These are phyloP conservation scores for Globisporangium ultimum DNA, from an alignment of 352 stramenopile species.

Conservation along the genomic window DNA sequence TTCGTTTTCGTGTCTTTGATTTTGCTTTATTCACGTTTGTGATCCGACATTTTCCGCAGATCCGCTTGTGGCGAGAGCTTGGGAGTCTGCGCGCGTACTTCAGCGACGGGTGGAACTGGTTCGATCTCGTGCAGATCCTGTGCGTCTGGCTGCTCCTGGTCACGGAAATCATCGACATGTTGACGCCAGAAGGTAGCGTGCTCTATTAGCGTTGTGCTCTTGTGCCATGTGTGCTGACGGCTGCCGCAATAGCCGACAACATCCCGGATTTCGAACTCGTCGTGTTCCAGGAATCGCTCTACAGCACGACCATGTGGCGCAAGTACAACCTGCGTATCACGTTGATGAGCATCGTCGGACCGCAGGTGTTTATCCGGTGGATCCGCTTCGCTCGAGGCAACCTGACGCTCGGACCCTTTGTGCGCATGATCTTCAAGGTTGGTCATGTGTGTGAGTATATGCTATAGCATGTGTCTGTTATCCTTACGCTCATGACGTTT, in stretches of 20 bases:
- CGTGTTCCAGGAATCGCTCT: slow-evolving; percentile 62
- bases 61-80: slow-evolving; percentile 42
- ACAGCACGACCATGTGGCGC: slow-evolving; percentile 48
- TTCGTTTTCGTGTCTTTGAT: not conserved
- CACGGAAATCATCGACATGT: slow-evolving; percentile 45
- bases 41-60: slow-evolving; percentile 11
- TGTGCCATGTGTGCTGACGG: not conserved
- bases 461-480: not conserved
- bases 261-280: slow-evolving; percentile 46
- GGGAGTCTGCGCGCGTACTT: slow-evolving; percentile 60
- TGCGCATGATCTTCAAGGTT: slow-evolving; percentile 86
- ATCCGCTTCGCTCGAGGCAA: slow-evolving; percentile 78
- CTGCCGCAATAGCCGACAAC: slow-evolving; percentile 3
- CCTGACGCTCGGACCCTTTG: slow-evolving; percentile 62
- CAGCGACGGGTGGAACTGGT: slow-evolving; percentile 74
- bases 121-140: slow-evolving; percentile 66
- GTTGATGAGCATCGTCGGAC: slow-evolving; percentile 73
- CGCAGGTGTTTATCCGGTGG: slow-evolving; percentile 80
- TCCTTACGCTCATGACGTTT: not conserved
- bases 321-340: slow-evolving; percentile 72
- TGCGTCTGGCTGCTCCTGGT: slow-evolving; percentile 66
- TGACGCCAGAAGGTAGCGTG: slow-evolving; percentile 14
- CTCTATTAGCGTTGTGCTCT: too few relatives aligned
- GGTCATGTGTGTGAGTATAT: not conserved
- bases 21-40: not conserved